Evolutionary conservation across 176 grass and related monocot genomes (phyloP), one percentile per base, ranked within the genome.

Genomic region (Stipa capillata): DNA sequence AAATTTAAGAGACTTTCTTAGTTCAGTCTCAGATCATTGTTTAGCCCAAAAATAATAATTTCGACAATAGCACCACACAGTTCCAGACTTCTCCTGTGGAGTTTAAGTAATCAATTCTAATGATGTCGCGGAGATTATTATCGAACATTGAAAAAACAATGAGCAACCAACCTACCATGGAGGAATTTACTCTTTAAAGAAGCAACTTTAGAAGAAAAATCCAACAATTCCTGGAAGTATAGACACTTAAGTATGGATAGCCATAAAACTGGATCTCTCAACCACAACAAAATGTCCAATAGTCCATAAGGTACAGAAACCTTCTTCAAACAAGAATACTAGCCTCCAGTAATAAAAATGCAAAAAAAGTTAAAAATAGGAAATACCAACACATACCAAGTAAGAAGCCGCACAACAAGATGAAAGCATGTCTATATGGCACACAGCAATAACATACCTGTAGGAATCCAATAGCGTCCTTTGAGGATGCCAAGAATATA

Each of bases 401-500:
- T 27, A 56, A 43, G 24, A 76, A 56, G 49, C 8, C 45, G 15
- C 62, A 50, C 16, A 82, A 60, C 16, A 36, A 72, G 17, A 77
- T 69, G 51, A 17, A 28, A 68, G 53, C 37, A 71, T n/a, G 42
- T 61, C 37, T 35, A 86, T 68, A 72, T 20, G 40, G 15, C 66
- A 69, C 57, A 34, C 81, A 92, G 8, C n/a, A 62, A 47, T 18
- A 37, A 48, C 13, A 68, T 85, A 98, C 96, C 92, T 95, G 85
- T 76, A 98, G 85, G 82, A 82, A 85, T 65, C 92, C 96, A 81
- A 72, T 81, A 69, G 69, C 51, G 32, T 94, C 90, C 4, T 86
- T 91, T 15, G 90, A 87, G 40, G 90, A 85, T 45, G 73, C 80
- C 77, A 98, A 82, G 44, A 98, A 98, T 84, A 92, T 85, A 77